Evolutionary conservation across 2,329 filamentous ascomycete genomes (phyloP), one percentile per base, ranked within the genome.

Genomic region (Penicillium sp.): DNA sequence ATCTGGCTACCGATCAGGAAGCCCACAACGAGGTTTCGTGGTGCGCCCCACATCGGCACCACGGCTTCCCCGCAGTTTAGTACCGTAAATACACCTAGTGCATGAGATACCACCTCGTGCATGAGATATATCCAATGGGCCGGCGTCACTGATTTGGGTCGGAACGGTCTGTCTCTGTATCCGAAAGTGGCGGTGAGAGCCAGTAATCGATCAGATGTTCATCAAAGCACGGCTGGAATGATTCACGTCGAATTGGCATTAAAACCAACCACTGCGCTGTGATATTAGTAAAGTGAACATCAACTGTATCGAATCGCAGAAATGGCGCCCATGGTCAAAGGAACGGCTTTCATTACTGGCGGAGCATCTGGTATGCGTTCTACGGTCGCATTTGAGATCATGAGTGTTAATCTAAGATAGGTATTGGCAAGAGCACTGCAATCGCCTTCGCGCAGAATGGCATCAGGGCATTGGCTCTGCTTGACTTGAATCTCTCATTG

Each of bases 351-450:
- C 37, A 69, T 69, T 54, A 69, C 65, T 1, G 64, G 65, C 7
- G 63, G 49, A 9, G 66, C 45, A 3, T 66, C 65, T 26, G 65
- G 65, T 67, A 64, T 6, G 47, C 8, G n/a, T 15, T 46, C 9
- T 18, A 15, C 9, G 6, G 8, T 12, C 12, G 31, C 22, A 14
- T 11, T 37, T 26, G 6, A 22, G 25, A 9, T 20, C 15, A 18
- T 14, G 9, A 6, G 43, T 33, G 49, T 23, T 42, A 5, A 55
- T 26, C 3, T 14, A 11, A n/a, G 35, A 40, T 43, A 82, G 82
- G 82, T 26, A 85, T 85, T 55, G 82, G 82, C 5, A 77, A 77
- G 11, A 78, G 78, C 3, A 77, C 82, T 1, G 79, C 79, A 5
- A 73, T 68, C 48, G 75, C 74, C 1, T 81, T 84, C 57, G 79